Base-by-base conservation (phyloP, 108 stramenopile genomes). In the Cyclotella baltica region DNA sequence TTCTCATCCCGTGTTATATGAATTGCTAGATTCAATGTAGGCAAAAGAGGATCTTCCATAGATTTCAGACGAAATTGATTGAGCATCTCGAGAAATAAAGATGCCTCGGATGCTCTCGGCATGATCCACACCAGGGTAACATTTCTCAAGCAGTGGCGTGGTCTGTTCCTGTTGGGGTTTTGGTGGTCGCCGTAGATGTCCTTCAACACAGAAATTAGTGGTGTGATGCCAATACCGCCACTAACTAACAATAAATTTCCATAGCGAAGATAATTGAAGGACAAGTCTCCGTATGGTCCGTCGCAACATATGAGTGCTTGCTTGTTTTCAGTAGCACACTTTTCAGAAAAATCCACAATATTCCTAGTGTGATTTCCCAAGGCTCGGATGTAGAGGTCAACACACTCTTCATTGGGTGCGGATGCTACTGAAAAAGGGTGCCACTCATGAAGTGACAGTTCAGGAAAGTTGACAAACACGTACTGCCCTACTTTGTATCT, bases 351-450 rank as follows among this genome's bases (percentile, higher is more conserved):
- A 20, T 75, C 28, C 19, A 66, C 63, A 27, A 75, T 66, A 3
- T 37, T 66, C 37, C 66, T 66, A 19, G 74, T 75, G 33, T 75
- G 74, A 65, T 75, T 38, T 18, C 74, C 74, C 36, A 75, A 62
- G 19, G 63, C 74, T 50, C 68, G 68, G 35, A 77, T 77, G 57
- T 77, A 77, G 22, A 77, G 43, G 40, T 77, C 76, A 50, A 69
- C 55, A 38, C 43, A 77, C 16, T 67, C 50, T 27, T 77, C 48
- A 36, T 40, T 62, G 25, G 75, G 75, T 27, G 53, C 76, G 25
- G 76, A 77, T 69, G 76, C 76, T 27, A 77, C 67, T 8, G 76
- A 77, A 33, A 77, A 77, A 19, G 76, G 76, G 57, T 77, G 76
- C 76, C 76, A 77, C 31, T 77, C 76, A 70, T 65, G 35, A 77